Conservation (phyloP, 192 early-diverging fungal species). For the Coemansia biformis region DNA sequence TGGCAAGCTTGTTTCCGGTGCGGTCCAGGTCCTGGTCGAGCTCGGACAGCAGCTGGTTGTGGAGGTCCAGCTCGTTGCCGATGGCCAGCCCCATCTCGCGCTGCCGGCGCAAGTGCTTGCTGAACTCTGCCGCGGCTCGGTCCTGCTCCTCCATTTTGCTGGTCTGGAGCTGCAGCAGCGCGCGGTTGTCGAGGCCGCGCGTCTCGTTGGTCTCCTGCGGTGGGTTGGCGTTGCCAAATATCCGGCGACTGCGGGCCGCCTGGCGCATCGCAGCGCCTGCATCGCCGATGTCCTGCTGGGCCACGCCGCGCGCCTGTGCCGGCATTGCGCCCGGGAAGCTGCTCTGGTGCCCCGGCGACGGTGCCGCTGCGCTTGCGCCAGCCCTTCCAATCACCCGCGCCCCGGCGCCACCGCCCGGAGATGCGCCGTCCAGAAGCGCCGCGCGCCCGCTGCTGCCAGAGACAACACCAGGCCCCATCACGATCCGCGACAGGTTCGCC, state of each 20-base stretch:
- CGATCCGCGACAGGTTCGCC: constrained; percentile 57
- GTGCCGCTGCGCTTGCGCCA: constrained; percentile 8
- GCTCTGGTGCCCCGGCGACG: too few species aligned
- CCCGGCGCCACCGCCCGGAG: constrained; percentile 12
- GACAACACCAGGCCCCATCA: constrained; percentile 36
- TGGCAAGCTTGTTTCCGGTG: constrained; percentile 67
- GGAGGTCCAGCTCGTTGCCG: constrained; percentile 82
- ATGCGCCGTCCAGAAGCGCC: too few species aligned
- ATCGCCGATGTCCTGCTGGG: constrained; percentile 16
- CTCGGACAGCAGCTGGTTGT: constrained; percentile 84
- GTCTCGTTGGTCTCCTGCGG: constrained; percentile 77
- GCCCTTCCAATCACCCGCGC: constrained; percentile 31
- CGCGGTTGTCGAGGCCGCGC: constrained; percentile 67
- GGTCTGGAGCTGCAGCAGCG: constrained; percentile 70
- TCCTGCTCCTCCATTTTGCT: constrained; percentile 82
- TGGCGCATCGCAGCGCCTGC: constrained; percentile 6
- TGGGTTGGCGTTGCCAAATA: constrained; percentile 65
- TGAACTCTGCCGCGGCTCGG: constrained; percentile 66
- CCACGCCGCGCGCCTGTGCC: constrained; percentile 8
- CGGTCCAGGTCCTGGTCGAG: constrained; percentile 74
- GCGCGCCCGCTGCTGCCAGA: constrained; percentile 24
- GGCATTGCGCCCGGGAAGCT: too few species aligned
- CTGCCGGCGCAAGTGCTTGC: constrained; percentile 72
- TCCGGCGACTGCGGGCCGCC: constrained; percentile 48
- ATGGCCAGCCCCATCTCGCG: constrained; percentile 82